Percentiles rank a stretch among this genome's conserved stretches.
Evolutionary conservation across 345 rosid genomes (phyloP).

Genomic region (Angophora floribunda): DNA sequence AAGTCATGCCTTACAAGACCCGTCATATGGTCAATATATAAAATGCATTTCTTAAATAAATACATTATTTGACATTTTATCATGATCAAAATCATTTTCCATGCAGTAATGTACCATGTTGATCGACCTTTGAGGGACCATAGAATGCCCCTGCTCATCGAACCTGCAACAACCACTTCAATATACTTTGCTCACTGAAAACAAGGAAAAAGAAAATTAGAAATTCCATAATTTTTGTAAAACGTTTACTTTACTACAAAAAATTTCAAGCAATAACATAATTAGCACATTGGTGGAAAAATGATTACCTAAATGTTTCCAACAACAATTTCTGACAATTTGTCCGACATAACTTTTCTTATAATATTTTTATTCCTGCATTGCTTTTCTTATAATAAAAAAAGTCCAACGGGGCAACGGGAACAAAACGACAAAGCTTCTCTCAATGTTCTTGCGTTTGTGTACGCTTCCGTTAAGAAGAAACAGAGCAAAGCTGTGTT

Average conservation of each 20-base stretch:
- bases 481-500: neutral
- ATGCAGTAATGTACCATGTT: neutral
- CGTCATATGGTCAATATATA: neutral
- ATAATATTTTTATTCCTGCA: no score
- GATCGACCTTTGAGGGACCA: neutral
- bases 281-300: no score
- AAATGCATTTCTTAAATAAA: neutral
- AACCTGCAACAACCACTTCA: neutral
- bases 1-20: neutral
- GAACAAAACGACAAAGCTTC: neutral
- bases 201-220: neutral
- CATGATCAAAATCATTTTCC: neutral
- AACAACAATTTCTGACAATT: neutral
- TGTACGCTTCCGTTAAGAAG: neutral
- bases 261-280: neutral
- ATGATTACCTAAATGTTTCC: no score
- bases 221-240: neutral
- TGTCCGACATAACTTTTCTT: neutral
- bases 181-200: neutral
- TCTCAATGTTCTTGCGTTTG: neutral
- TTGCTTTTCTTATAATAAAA: no score
- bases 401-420: neutral
- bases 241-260: no score
- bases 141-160: neutral
- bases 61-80: neutral